These are phyloP conservation scores for Gastrolobium bilobum DNA, from an alignment of 306 rosid genomes.

Conservation along the genomic window DNA sequence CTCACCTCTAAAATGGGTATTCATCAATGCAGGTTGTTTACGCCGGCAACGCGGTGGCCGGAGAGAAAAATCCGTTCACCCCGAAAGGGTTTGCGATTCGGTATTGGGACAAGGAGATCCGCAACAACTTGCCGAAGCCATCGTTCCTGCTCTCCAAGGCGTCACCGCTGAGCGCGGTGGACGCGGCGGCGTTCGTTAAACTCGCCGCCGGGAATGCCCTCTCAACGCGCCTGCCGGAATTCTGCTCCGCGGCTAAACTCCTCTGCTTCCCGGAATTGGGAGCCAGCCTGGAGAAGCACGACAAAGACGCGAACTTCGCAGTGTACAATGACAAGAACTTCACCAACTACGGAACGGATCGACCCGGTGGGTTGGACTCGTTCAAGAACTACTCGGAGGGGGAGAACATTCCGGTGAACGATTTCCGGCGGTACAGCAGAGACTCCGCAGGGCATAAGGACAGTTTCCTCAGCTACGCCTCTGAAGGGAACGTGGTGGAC, in stretches of 20 bases:
- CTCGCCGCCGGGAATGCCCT: constrained; percentile 67
- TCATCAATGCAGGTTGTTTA: constrained; percentile 74
- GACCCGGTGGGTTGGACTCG: constrained; percentile 73
- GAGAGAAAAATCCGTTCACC: constrained; percentile 71
- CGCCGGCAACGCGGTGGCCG: constrained; percentile 47
- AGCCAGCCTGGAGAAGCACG: constrained; percentile 76
- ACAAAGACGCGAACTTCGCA: constrained; percentile 60
- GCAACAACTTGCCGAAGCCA: constrained; percentile 64
- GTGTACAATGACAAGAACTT: constrained; percentile 69
- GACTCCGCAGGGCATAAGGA: constrained; percentile 73
- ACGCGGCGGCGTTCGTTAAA: constrained; percentile 69
- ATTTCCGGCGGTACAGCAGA: constrained; percentile 92
- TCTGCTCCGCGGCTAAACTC: constrained; percentile 82
- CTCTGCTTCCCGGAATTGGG: constrained; percentile 79
- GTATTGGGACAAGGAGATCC: constrained; percentile 95
- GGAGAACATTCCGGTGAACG: constrained; percentile 68
- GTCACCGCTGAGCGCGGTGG: constrained; percentile 73
- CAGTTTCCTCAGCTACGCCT: constrained; percentile 63
- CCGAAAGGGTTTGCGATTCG: constrained; percentile 77
- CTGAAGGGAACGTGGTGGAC: constrained; percentile 75
- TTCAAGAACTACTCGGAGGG: constrained; percentile 80
- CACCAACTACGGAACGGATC: constrained; percentile 85
- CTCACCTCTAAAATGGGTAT: constrained; percentile 38
- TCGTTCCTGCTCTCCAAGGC: constrained; percentile 76
- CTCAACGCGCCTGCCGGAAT: constrained; percentile 72